A percentile compares a stretch with the other conserved stretches of the same genome.
These are phyloP conservation scores for Phalaenopsis equestris DNA, from an alignment of 106 monocot genomes.

Conservation along the genomic window DNA sequence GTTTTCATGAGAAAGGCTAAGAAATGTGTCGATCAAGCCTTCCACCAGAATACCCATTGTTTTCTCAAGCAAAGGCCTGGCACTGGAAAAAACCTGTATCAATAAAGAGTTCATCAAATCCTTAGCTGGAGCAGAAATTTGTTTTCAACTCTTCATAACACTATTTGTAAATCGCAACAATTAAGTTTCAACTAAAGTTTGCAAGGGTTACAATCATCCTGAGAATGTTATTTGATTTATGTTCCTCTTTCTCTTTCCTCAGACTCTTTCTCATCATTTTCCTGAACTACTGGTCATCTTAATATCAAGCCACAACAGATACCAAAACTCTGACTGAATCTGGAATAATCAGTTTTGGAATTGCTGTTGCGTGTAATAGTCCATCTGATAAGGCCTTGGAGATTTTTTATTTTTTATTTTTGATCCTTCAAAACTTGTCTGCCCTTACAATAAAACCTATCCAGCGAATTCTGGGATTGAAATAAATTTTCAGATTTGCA, in stretches of 20 bases:
- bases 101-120: neutral
- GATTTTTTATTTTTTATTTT: no score
- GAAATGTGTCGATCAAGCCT: slow-evolving; percentile 84
- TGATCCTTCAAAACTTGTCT: no score
- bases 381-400: no score
- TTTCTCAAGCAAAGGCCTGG: slow-evolving; percentile 84
- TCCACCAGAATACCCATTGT: slow-evolving; percentile 77
- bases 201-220: neutral
- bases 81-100: slow-evolving; percentile 77
- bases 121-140: neutral
- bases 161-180: neutral
- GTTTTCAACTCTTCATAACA: neutral
- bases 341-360: neutral
- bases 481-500: no score
- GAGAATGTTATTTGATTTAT: neutral
- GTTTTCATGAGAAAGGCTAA: slow-evolving; percentile 75
- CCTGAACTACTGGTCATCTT: neutral
- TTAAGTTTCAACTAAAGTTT: neutral
- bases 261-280: neutral
- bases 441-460: no score
- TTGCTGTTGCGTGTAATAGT: no score
- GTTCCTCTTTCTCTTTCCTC: neutral
- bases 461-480: no score
- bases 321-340: neutral
- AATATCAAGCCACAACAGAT: neutral